Evolutionary conservation across 2,329 filamentous ascomycete species (phyloP), one percentile per base, ranked within the genome.

Genomic region (Ophiostoma sp.): DNA sequence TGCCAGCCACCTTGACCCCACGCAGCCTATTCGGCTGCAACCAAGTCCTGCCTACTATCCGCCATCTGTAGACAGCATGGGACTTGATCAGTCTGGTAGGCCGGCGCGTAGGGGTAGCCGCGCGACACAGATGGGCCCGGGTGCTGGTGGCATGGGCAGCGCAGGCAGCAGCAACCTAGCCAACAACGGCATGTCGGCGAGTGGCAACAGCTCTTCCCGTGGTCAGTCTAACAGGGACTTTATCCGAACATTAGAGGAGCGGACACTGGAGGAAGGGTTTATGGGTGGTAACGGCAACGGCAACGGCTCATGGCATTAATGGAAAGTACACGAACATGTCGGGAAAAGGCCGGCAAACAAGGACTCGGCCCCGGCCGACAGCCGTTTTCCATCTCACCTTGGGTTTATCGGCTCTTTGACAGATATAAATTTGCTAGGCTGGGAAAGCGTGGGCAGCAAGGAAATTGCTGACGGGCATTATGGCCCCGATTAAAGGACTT

Each of bases 41-140:
- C 95, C 95, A 2, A 97, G 93, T 74, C 95, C 95, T 5, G 95
- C 95, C 1, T 99, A 99, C 78, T 99, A 98, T 74, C 95, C 95
- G 11, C 95, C 95, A 27, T 91, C 94, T 1, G 88, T 90, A 6
- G 94, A 98, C 72, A 91, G 92, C 9, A 88, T 92, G 74, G 80
- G 83, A 8, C 86, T 91, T 70, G 84, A 88, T 65, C 81, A 86
- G 38, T 75, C 82, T 64, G 77, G 80, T 68, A 77, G 85, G 80
- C 66, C 89, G 42, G 87, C 90, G 58, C 86, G 93, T 74, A 85
- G 93, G 76, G 90, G 91, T 62, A 94, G 92, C 76, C 85, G 93
- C 68, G 84, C 85, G 63, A 85, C 88, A 73, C 84, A 85, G 75
- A 80, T 84, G 60, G 81, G 81, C 62, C 84, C 83, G 76, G 83